Percentiles rank a stretch among this genome's conserved stretches.
Conservation (phyloP, 139 green algal species). For the Picocystis salinarum region DNA sequence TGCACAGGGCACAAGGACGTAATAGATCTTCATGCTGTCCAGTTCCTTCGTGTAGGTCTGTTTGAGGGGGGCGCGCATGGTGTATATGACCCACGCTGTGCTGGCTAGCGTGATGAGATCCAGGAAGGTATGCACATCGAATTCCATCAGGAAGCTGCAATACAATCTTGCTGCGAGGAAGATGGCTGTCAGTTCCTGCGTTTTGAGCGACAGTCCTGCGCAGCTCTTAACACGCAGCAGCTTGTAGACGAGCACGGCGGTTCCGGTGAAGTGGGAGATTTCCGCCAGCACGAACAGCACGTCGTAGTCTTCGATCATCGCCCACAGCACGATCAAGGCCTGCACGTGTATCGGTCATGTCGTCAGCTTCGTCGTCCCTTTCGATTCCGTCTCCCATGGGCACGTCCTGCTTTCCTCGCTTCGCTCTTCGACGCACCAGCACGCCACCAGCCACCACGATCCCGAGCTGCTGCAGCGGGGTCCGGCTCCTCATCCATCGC, state of each 20-base stretch:
- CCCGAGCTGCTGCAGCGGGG: too few species aligned
- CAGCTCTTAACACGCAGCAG: constrained; percentile 64
- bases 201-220: constrained; percentile 73
- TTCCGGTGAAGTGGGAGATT: constrained; percentile 77
- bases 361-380: too few species aligned
- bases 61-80: constrained; percentile 40
- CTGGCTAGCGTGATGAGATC: constrained; percentile 69
- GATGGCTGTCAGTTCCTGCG: constrained; percentile 74
- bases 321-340: constrained; percentile 40
- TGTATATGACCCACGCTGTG: constrained; percentile 70
- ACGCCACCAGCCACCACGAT: too few species aligned
- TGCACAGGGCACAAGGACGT: constrained; percentile 61
- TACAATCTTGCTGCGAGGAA: constrained; percentile 81
- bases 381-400: too few species aligned
- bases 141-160: constrained; percentile 97
- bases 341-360: too few species aligned
- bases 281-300: constrained; percentile 90
- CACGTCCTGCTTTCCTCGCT: too few species aligned
- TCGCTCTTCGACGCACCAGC: too few species aligned
- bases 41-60: constrained; percentile 71
- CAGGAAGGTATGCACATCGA: constrained; percentile 95
- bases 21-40: constrained; percentile 52
- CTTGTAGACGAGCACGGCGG: constrained; percentile 83
- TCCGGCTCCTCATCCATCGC: too few species aligned
- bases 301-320: constrained; percentile 91